Conservation (phyloP, 2,329 filamentous ascomycete genomes). For the Rugonectria rugulosa region DNA sequence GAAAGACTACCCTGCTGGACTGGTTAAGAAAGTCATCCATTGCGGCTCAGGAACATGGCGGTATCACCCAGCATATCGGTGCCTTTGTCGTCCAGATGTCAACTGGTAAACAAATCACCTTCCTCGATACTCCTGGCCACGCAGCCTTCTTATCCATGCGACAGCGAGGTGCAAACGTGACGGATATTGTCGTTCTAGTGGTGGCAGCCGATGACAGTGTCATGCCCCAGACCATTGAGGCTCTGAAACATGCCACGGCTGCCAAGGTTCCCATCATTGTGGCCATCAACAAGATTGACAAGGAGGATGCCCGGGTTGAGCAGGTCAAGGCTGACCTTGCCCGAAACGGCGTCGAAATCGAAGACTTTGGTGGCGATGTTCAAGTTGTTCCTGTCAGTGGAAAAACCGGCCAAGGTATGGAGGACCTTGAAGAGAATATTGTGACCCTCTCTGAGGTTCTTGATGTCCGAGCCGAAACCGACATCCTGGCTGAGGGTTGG, state of each 20-base stretch:
- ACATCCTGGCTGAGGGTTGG: conserved; percentile 89
- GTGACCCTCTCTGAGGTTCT: conserved; percentile 87
- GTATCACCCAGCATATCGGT: conserved; percentile 98
- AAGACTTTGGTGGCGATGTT: conserved; percentile 94
- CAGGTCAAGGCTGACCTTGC: conserved; percentile 89
- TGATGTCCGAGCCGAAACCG: conserved; percentile 82
- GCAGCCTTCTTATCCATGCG: conserved; percentile 96
- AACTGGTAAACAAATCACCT: conserved; percentile 89
- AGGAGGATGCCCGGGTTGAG: conserved; percentile 80
- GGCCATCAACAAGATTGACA: conserved; percentile 97
- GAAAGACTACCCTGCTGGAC: conserved; percentile 95
- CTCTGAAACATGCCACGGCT: conserved; percentile 88
- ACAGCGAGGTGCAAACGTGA: conserved; percentile 92
- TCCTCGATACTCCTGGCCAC: conserved; percentile 95
- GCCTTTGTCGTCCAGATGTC: conserved; percentile 92
- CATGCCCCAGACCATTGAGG: conserved; percentile 95
- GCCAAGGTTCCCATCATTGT: conserved; percentile 96
- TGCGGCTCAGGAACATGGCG: conserved; percentile 89
- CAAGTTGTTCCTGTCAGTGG: conserved; percentile 92
- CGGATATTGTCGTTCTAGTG: conserved; percentile 94
- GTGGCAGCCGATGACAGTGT: conserved; percentile 97
- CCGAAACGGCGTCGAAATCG: conserved; percentile 84
- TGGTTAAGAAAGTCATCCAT: conserved; percentile 93
- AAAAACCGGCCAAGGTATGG: conserved; percentile 92
- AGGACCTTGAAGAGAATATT: conserved; percentile 89